phyloP scores from a whole-genome alignment of 1,284 basidiomycete genomes.

The Bondarzewia mesenterica region DNA sequence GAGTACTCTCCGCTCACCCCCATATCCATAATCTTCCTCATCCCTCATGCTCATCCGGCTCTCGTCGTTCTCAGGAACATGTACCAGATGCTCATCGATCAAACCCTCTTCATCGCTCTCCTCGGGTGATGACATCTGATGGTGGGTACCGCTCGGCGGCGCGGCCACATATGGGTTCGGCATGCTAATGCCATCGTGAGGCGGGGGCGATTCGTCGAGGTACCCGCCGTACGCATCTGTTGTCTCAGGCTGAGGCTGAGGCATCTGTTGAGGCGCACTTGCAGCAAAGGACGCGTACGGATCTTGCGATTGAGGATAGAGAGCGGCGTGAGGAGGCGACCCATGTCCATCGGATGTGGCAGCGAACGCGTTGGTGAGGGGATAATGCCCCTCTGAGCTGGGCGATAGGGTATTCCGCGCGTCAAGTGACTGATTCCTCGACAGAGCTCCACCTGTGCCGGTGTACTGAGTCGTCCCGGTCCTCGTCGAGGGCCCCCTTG shows the following conservation, averaged over 20 bases:
- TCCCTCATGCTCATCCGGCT: conserved; percentile 24
- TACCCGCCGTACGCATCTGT: conserved; percentile 13
- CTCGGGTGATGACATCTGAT: conserved; percentile 10
- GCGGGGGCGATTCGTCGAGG: conserved; percentile 3
- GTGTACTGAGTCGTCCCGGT: not conserved
- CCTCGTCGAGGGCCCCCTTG: conserved; percentile 12
- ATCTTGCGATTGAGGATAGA: not conserved
- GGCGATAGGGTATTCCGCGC: conserved; percentile 7
- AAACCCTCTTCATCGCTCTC: conserved; percentile 18
- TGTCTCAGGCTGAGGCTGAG: conserved; percentile 6
- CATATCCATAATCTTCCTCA: conserved; percentile 30
- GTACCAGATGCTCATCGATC: conserved; percentile 4
- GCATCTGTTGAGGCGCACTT: not conserved
- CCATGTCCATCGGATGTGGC: not conserved
- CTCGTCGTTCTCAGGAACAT: conserved; percentile 12
- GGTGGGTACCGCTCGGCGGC: conserved; percentile 6
- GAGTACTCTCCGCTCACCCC: conserved; percentile 28
- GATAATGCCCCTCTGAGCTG: conserved; percentile 6
- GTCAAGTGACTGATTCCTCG: conserved; percentile 9
- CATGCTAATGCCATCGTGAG: conserved; percentile 6
- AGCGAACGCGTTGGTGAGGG: not conserved
- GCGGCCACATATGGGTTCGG: conserved; percentile 13
- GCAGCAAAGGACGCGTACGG: conserved; percentile 3
- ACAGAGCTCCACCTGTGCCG: conserved; percentile 7
- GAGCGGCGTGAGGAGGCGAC: not conserved